Conservation (phyloP, 495 filamentous ascomycete species). For the Penicillium longicatenatum region DNA sequence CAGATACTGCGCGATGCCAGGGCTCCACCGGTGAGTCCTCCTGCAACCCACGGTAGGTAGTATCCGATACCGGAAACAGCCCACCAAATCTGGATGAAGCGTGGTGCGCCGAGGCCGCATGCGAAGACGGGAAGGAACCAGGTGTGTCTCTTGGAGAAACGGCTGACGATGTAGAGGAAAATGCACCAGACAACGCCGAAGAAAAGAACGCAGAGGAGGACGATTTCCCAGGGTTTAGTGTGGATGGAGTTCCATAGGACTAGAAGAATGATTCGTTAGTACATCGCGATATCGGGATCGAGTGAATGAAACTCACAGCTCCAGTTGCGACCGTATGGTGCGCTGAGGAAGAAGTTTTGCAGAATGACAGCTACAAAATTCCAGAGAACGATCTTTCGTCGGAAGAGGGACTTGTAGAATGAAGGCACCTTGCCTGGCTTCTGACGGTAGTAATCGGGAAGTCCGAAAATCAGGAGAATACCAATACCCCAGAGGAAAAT, state of each 20-base stretch:
- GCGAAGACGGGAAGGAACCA: slow-evolving; percentile 55
- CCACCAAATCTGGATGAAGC: slow-evolving; percentile 56
- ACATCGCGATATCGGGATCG: background rate
- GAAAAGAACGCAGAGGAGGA: slow-evolving; percentile 45
- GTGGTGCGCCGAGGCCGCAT: slow-evolving; percentile 50
- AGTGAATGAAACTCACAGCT: slow-evolving; percentile 32
- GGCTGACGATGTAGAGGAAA: slow-evolving; percentile 42
- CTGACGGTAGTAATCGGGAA: slow-evolving; percentile 57
- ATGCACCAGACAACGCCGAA: slow-evolving; percentile 48
- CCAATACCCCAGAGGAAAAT: slow-evolving; percentile 42
- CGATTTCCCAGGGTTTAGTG: slow-evolving; percentile 44
- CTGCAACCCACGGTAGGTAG: slow-evolving; percentile 49
- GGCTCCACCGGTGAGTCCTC: slow-evolving; percentile 40
- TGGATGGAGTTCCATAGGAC: slow-evolving; percentile 49
- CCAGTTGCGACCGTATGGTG: slow-evolving; percentile 54
- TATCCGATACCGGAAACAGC: slow-evolving; percentile 48
- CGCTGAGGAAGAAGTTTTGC: slow-evolving; percentile 53
- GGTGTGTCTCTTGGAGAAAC: slow-evolving; percentile 45
- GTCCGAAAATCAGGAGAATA: slow-evolving; percentile 41
- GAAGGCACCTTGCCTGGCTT: slow-evolving; percentile 66
- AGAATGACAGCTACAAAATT: slow-evolving; percentile 50
- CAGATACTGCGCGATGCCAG: slow-evolving; percentile 49
- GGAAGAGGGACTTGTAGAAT: slow-evolving; percentile 49
- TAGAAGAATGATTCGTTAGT: slow-evolving; percentile 17
- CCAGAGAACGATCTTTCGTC: slow-evolving; percentile 50